phyloP scores from a whole-genome alignment of 768 basidiomycete species.

The Boletellus sp. region DNA sequence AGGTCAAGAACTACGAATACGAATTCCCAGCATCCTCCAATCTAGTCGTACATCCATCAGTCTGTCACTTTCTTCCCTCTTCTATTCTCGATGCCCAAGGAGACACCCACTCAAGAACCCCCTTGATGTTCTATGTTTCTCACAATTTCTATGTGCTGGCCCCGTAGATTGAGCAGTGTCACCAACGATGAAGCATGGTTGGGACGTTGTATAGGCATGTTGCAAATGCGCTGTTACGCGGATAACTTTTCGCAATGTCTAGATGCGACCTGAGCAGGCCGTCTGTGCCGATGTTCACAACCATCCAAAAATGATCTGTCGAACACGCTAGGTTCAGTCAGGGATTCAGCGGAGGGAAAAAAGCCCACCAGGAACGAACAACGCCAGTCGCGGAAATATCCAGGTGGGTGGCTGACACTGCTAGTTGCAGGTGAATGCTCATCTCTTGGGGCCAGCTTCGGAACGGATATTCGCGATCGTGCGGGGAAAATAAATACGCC shows the following conservation, averaged over 20 bases:
- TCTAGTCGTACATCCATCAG: neutral
- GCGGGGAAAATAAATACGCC: slow-evolving; percentile 5
- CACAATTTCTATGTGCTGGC: neutral
- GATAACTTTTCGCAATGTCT: too few relatives aligned
- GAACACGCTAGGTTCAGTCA: neutral
- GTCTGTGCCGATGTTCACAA: too few relatives aligned
- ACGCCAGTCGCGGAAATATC: slow-evolving; percentile 9
- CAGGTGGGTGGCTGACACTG: neutral
- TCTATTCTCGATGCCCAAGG: neutral
- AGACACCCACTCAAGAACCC: neutral
- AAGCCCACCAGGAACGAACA: slow-evolving; percentile 25
- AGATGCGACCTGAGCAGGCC: too few relatives aligned
- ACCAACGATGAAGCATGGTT: neutral
- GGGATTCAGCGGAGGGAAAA: neutral
- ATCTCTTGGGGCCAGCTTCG: neutral
- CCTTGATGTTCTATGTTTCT: neutral
- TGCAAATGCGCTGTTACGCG: neutral
- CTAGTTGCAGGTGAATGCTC: neutral
- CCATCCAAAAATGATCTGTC: slow-evolving; percentile 54
- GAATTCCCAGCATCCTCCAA: neutral
- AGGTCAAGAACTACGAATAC: neutral
- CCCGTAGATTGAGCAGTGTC: neutral
- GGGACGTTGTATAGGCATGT: neutral
- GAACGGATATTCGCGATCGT: neutral
- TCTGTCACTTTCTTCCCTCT: neutral